Evolutionary conservation across 2,329 filamentous ascomycete genomes (phyloP), one percentile per base, ranked within the genome.

Genomic region (Lachnellula subtilissima): DNA sequence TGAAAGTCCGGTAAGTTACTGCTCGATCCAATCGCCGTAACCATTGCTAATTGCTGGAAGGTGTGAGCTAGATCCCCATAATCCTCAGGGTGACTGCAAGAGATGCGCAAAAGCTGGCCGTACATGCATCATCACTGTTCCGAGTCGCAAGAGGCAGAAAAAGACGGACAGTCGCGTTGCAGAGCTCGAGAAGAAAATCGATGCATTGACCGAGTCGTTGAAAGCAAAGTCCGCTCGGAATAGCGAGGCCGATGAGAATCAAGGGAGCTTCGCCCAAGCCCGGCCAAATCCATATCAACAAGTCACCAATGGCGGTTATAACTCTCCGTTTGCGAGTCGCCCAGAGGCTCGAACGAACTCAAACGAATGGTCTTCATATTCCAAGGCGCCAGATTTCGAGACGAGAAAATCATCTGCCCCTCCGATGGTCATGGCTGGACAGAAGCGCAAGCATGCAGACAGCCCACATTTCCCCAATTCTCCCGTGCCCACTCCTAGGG

Each of bases 91-190:
- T 17, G 67, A 65, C 28, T 76, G 74, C 58, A 70, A 72, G 50
- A 64, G 74, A 67, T 76, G 74, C 55, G 65, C 67, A 14, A 72
- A 73, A 57, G 67, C 72, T 5, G 70, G 71, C 39, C 65, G 72
- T 11, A 64, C 67, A 50, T 76, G 74, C 50, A 61, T 74, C 22
- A 70, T 74, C 52, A 74, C 72, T 40, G 67, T 67, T 5, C 65
- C 74, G 17, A 74, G 70, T 66, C 70, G 74, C 19, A 75, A 74
- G 61, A 70, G 73, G 55, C 70, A 74, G 50, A 75, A 76, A 63
- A 71, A 75, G 58, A 75, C 74, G 7, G 74, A 76, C 50, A 75
- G 72, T 39, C 61, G 74, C 25, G 74, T 76, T 4, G 72, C 73
- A 39, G 74, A 76, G 58, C 63, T 76, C 49, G 74, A 76, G 65